Percentiles rank a stretch among this genome's conserved stretches.
These are phyloP conservation scores for Aspergillus unguis DNA, from an alignment of 2,329 filamentous ascomycete genomes.

Conservation along the genomic window DNA sequence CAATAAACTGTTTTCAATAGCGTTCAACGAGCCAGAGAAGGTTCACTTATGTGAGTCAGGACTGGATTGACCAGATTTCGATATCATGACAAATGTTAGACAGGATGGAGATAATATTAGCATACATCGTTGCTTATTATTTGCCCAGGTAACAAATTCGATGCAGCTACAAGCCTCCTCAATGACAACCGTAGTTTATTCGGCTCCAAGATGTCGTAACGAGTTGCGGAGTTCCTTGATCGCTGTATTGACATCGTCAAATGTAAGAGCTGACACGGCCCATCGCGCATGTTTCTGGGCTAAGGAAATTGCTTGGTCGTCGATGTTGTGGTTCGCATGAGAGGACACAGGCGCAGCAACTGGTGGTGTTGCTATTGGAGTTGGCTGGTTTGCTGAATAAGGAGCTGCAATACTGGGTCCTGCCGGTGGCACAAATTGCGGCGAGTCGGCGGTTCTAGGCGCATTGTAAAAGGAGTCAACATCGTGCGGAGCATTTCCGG, in stretches of 20 bases:
- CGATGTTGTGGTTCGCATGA: slow-evolving; percentile 35
- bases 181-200: slow-evolving; percentile 33
- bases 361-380: slow-evolving; percentile 22
- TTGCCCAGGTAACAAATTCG: background rate
- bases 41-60: too few relatives aligned
- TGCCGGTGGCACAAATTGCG: slow-evolving; percentile 22
- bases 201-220: slow-evolving; percentile 65
- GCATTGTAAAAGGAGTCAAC: slow-evolving; percentile 24
- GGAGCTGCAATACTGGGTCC: slow-evolving; percentile 19
- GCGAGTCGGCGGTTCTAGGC: slow-evolving; percentile 13
- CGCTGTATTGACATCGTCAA: slow-evolving; percentile 90
- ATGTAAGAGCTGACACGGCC: slow-evolving; percentile 94
- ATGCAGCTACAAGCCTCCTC: background rate
- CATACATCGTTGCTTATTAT: background rate
- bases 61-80: background rate
- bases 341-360: slow-evolving; percentile 18
- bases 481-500: slow-evolving; percentile 19
- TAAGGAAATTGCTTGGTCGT: slow-evolving; percentile 71
- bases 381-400: slow-evolving; percentile 19
- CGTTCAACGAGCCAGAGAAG: too few relatives aligned
- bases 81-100: background rate
- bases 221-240: slow-evolving; percentile 79
- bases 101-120: background rate
- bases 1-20: too few relatives aligned
- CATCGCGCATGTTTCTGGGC: slow-evolving; percentile 96